These are phyloP conservation scores for Bruguiera gymnorhiza DNA, from an alignment of 345 rosid species.

Conservation along the genomic window DNA sequence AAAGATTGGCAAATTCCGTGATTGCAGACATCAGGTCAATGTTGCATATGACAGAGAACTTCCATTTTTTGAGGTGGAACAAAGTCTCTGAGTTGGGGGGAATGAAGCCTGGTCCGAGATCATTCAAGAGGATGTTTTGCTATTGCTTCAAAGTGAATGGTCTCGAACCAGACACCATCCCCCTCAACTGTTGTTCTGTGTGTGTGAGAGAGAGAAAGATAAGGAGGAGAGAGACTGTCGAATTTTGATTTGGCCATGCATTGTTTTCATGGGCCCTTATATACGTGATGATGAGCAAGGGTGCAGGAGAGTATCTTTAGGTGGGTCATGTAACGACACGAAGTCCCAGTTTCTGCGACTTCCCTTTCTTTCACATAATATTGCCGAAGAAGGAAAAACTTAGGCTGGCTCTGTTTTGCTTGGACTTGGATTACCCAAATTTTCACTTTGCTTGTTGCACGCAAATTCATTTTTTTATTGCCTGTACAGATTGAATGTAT, in stretches of 20 bases:
- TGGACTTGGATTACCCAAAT: neutral
- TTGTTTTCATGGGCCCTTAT: constrained; percentile 36
- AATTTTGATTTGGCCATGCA: constrained; percentile 45
- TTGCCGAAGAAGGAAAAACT: constrained; percentile 12
- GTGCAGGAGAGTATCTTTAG: neutral
- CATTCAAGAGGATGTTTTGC: constrained; percentile 21
- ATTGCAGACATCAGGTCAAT: neutral
- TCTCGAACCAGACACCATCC: constrained; percentile 68
- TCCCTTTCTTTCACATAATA: constrained; percentile 16
- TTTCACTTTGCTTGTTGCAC: constrained; percentile 21
- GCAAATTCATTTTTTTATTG: constrained; percentile 6
- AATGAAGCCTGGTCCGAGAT: constrained; percentile 72
- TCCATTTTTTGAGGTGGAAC: neutral
- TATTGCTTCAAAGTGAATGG: constrained; percentile 25
- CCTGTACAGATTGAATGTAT: neutral
- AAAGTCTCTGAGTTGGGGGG: constrained; percentile 35
- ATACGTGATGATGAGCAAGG: constrained; percentile 29
- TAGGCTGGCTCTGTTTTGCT: constrained; percentile 18
- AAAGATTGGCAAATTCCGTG: neutral
- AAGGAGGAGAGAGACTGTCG: constrained; percentile 13
- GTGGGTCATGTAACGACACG: constrained; percentile 32
- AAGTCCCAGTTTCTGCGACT: constrained; percentile 32
- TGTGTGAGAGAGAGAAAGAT: neutral
- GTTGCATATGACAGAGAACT: neutral
- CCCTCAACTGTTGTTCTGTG: constrained; percentile 38